Percentiles rank a stretch among this genome's conserved stretches.
Conservation (phyloP, 2,329 filamentous ascomycete species). For the Penicillium sp. region DNA sequence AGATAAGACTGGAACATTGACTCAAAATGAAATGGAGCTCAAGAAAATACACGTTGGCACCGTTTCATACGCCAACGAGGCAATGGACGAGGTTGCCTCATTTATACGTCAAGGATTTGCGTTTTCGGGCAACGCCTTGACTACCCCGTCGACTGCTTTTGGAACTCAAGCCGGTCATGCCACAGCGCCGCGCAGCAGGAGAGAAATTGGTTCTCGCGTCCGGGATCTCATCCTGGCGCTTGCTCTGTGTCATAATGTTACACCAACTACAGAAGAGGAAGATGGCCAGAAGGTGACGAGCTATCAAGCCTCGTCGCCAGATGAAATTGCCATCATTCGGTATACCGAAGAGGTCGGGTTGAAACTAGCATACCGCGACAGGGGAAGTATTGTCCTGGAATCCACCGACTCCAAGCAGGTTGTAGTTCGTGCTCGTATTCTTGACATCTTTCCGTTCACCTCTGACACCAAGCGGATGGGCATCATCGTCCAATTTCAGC, state of each 20-base stretch:
- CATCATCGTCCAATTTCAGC: slow-evolving; percentile 84
- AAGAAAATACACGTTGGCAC: slow-evolving; percentile 98
- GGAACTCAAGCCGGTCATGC: slow-evolving; percentile 57
- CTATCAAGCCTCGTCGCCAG: slow-evolving; percentile 95
- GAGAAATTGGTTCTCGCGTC: slow-evolving; percentile 91
- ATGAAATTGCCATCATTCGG: slow-evolving; percentile 95
- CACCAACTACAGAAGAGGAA: slow-evolving; percentile 81
- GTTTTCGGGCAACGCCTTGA: slow-evolving; percentile 62
- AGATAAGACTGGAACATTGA: slow-evolving; percentile 97
- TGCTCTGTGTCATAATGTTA: slow-evolving; percentile 95
- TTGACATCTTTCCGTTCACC: slow-evolving; percentile 96
- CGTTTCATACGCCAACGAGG: slow-evolving; percentile 96
- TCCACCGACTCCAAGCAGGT: slow-evolving; percentile 69
- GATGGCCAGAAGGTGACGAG: slow-evolving; percentile 73
- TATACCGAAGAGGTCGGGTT: slow-evolving; percentile 94
- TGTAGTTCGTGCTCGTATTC: slow-evolving; percentile 80
- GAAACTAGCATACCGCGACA: slow-evolving; percentile 78
- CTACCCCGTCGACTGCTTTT: slow-evolving; percentile 73
- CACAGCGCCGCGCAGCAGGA: slow-evolving; percentile 74
- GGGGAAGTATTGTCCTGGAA: slow-evolving; percentile 79
- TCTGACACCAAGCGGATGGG: slow-evolving; percentile 98
- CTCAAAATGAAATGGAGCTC: slow-evolving; percentile 97
- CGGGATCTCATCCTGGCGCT: slow-evolving; percentile 89
- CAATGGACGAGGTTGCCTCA: slow-evolving; percentile 92
- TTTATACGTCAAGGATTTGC: slow-evolving; percentile 85